phyloP scores from a whole-genome alignment of 2,329 filamentous ascomycete species.

The Colletotrichum phormii region DNA sequence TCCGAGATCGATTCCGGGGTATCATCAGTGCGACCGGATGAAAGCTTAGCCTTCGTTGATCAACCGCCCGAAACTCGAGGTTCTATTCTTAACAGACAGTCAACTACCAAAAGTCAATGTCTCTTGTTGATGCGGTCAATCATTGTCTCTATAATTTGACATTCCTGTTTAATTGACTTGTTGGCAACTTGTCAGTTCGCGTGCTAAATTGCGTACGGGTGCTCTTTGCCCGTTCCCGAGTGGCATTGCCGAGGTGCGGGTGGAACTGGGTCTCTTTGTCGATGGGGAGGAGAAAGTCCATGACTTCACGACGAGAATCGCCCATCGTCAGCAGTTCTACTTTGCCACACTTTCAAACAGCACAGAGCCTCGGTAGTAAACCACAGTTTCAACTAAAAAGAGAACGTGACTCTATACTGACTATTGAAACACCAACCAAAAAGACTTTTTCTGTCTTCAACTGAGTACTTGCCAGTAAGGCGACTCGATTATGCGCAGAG shows the following conservation, averaged over 20 bases:
- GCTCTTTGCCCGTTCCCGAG: constrained; percentile 10
- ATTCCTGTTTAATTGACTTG: neutral
- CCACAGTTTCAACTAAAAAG: neutral
- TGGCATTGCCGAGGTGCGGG: constrained; percentile 22
- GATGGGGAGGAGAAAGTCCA: constrained; percentile 27
- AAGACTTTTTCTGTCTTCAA: neutral
- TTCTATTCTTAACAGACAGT: neutral
- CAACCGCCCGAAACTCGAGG: neutral
- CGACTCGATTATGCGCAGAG: neutral
- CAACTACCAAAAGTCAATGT: neutral
- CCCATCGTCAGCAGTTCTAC: constrained; percentile 1
- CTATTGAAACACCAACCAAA: neutral
- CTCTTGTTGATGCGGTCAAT: neutral
- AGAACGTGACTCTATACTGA: neutral
- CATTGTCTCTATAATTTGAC: neutral
- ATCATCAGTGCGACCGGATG: constrained; percentile 29
- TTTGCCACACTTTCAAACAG: neutral
- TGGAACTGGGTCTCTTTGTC: constrained; percentile 24
- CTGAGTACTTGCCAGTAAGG: neutral
- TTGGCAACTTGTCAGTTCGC: neutral
- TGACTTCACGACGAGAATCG: constrained; percentile 27
- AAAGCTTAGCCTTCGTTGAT: constrained; percentile 21
- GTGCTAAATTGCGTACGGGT: neutral
- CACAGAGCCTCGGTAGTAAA: neutral
- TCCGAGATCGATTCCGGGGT: constrained; percentile 29